phyloP scores from a whole-genome alignment of 495 filamentous ascomycete genomes.

The Xylaria palmicola region DNA sequence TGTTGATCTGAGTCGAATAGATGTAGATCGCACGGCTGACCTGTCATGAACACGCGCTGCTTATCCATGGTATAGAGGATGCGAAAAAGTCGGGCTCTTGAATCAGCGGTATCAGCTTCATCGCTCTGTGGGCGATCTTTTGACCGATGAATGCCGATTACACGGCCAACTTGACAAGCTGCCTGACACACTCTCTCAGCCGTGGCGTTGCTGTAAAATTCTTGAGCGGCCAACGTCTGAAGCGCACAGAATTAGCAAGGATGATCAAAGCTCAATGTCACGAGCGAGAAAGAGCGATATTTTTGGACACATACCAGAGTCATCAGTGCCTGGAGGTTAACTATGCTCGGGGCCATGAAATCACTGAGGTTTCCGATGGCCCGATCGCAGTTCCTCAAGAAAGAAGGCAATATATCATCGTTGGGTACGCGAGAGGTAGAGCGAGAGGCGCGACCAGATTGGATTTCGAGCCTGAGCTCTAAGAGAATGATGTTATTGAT shows the following conservation, averaged over 20 bases:
- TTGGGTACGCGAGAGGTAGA: conserved; percentile 8
- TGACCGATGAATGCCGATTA: conserved; percentile 14
- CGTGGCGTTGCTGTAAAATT: conserved; percentile 17
- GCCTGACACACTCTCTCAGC: conserved; percentile 18
- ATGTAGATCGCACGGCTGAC: conserved; percentile 19
- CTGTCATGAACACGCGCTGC: conserved; percentile 19
- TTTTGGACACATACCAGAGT: conserved; percentile 12
- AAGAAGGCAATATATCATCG: conserved; percentile 19
- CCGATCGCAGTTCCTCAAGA: conserved; percentile 22
- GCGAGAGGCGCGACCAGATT: conserved; percentile 9
- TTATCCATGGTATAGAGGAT: conserved; percentile 23
- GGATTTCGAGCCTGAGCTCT: conserved; percentile 17
- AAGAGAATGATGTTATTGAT: conserved; percentile 21
- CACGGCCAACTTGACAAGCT: conserved; percentile 20
- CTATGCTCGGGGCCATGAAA: conserved; percentile 10
- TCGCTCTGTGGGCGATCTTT: neutral
- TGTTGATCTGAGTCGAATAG: conserved; percentile 19
- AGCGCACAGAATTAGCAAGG: neutral
- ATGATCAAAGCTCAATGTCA: too few relatives aligned
- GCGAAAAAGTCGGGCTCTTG: conserved; percentile 12
- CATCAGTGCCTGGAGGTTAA: conserved; percentile 17
- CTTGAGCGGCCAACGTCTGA: conserved; percentile 10
- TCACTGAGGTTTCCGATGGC: conserved; percentile 10
- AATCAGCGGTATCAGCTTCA: neutral
- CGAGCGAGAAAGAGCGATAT: neutral